Conservation (phyloP, 192 early-diverging fungal genomes). For the Mortierella antarctica region DNA sequence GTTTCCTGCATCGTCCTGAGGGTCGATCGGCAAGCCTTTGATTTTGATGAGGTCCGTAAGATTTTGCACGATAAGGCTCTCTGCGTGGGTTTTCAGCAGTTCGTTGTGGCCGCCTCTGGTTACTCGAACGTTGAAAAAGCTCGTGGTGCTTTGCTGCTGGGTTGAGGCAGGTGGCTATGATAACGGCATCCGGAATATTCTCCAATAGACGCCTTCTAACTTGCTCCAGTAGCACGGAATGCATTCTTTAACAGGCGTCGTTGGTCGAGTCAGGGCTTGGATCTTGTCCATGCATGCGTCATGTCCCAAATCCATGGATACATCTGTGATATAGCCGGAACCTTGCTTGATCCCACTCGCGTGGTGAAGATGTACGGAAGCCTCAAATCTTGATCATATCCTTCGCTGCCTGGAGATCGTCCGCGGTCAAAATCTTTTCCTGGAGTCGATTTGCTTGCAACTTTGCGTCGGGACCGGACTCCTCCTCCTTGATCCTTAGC, state of each 20-base stretch:
- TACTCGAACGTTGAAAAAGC: not conserved
- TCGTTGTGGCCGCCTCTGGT: not conserved
- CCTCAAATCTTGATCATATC: not conserved
- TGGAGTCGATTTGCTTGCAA: no score
- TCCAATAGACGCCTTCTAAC: not conserved
- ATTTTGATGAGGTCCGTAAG: not conserved
- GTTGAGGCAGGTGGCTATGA: slow-evolving; percentile 1
- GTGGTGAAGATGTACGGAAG: no score
- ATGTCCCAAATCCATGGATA: no score
- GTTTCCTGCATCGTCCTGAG: no score
- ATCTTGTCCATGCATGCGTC: no score
- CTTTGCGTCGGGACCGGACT: no score
- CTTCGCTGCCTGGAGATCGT: slow-evolving; percentile 1
- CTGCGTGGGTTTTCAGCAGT: not conserved
- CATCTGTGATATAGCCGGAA: no score
- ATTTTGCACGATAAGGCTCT: not conserved
- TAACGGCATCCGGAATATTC: not conserved
- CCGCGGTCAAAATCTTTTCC: no score
- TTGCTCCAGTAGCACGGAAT: not conserved
- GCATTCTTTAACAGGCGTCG: not conserved
- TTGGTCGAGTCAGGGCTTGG: not conserved
- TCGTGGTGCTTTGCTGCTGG: not conserved
- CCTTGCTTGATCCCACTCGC: no score
- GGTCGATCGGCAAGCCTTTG: no score
- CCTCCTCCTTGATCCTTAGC: no score